Conservation (phyloP, 73 alveolate genomes). For the Paramecium sonneborni region DNA sequence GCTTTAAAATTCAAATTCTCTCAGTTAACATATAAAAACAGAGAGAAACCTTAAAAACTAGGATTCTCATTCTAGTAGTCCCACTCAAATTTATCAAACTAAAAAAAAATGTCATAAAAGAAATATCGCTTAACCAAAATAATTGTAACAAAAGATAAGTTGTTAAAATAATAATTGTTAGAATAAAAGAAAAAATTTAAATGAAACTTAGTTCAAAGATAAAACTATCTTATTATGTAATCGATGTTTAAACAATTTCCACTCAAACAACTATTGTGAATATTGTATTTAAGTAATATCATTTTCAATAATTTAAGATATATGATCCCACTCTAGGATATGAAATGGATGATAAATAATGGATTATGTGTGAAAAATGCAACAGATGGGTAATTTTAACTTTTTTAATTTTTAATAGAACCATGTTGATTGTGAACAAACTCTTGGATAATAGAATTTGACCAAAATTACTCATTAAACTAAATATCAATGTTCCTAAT, state of each 20-base stretch:
- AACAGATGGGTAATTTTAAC: background rate
- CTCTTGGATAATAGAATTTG: background rate
- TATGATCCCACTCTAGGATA: conserved; percentile 24
- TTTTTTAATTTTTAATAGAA: background rate
- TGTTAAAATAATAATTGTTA: conserved; percentile 42
- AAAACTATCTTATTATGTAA: background rate
- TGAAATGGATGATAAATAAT: conserved; percentile 36
- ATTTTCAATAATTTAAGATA: background rate
- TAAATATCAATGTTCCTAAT: background rate
- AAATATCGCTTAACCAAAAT: background rate
- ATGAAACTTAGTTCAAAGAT: background rate
- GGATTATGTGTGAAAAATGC: conserved; percentile 44
- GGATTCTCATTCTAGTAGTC: background rate
- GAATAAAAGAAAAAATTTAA: background rate
- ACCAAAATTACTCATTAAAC: background rate
- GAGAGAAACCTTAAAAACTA: background rate
- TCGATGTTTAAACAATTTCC: background rate
- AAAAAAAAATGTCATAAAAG: background rate
- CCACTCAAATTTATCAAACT: background rate
- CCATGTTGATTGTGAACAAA: conserved; percentile 33
- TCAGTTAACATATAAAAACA: background rate
- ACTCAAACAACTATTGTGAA: background rate
- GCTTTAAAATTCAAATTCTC: background rate
- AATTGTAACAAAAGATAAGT: background rate
- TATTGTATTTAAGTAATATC: conserved; percentile 23